phyloP scores from a whole-genome alignment of 2,329 filamentous ascomycete genomes.

The Cyclaneusma minus region DNA sequence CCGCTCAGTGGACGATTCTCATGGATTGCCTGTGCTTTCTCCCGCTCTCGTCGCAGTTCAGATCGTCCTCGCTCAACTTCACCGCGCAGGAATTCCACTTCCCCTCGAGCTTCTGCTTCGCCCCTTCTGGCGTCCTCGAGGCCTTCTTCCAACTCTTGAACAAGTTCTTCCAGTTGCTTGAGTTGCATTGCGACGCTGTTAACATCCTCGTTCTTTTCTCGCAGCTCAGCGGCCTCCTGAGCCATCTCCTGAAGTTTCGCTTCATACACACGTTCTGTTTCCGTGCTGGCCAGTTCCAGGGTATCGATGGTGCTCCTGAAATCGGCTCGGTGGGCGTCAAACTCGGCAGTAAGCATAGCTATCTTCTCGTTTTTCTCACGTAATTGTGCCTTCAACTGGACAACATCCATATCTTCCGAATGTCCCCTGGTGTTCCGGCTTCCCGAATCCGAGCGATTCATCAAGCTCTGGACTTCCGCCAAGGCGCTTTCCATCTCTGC shows the following conservation, averaged over 20 bases:
- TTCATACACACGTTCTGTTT: constrained; percentile 93
- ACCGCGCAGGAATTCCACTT: constrained; percentile 87
- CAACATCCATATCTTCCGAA: constrained; percentile 54
- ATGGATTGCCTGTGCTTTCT: constrained; percentile 57
- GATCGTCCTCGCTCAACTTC: constrained; percentile 86
- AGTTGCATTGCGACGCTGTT: constrained; percentile 81
- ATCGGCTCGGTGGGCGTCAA: constrained; percentile 86
- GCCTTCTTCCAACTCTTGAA: constrained; percentile 92
- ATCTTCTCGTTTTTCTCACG: constrained; percentile 97
- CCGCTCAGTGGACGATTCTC: no score
- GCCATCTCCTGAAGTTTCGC: constrained; percentile 77
- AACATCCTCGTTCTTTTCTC: constrained; percentile 75
- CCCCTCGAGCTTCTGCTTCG: constrained; percentile 86
- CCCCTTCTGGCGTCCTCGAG: constrained; percentile 87
- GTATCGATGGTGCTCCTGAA: constrained; percentile 96
- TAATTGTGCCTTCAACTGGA: constrained; percentile 65
- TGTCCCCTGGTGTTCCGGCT: constrained; percentile 27
- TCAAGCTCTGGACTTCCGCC: constrained; percentile 62
- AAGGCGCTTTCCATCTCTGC: constrained; percentile 82
- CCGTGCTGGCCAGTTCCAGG: constrained; percentile 83
- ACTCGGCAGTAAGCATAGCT: constrained; percentile 79
- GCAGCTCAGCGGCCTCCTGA: constrained; percentile 67
- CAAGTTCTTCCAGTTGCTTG: constrained; percentile 88
- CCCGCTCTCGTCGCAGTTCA: constrained; percentile 75
- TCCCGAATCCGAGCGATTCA: constrained; percentile 39